Conservation (phyloP, 176 grass and related monocot genomes). For the Carex pumila region DNA sequence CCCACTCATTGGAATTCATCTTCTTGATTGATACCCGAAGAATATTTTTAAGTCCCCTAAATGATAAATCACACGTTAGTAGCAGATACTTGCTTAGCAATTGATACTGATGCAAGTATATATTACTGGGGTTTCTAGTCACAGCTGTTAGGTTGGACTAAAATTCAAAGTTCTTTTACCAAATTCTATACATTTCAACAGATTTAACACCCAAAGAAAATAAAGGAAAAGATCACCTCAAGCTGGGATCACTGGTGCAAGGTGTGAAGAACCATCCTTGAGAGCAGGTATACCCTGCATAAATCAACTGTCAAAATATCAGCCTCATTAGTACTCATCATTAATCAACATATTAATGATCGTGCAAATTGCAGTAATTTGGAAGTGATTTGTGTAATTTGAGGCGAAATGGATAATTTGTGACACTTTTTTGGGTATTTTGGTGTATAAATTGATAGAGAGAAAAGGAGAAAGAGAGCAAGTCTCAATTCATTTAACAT, state of each 20-base stretch:
- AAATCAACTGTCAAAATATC: slow-evolving; percentile 95
- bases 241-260: slow-evolving; percentile 70
- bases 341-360: neutral
- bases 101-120: neutral
- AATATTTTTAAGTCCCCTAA: slow-evolving; percentile 82
- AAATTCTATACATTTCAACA: neutral
- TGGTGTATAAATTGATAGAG: no score
- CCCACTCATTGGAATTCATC: slow-evolving; percentile 76
- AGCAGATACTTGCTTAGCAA: no score
- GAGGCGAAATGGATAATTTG: no score
- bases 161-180: neutral
- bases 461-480: no score
- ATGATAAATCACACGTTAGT: neutral
- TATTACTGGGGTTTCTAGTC: neutral
- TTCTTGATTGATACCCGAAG: slow-evolving; percentile 75
- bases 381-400: no score
- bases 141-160: neutral
- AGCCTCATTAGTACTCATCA: slow-evolving; percentile 40
- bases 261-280: slow-evolving; percentile 99
- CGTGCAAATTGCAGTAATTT: no score
- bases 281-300: slow-evolving; percentile 91
- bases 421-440: no score
- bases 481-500: no score
- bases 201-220: slow-evolving; percentile 1
- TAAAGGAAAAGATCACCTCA: slow-evolving; percentile 46